phyloP scores from a whole-genome alignment of 2,329 filamentous ascomycete species.

The Botrytis squamosa region DNA sequence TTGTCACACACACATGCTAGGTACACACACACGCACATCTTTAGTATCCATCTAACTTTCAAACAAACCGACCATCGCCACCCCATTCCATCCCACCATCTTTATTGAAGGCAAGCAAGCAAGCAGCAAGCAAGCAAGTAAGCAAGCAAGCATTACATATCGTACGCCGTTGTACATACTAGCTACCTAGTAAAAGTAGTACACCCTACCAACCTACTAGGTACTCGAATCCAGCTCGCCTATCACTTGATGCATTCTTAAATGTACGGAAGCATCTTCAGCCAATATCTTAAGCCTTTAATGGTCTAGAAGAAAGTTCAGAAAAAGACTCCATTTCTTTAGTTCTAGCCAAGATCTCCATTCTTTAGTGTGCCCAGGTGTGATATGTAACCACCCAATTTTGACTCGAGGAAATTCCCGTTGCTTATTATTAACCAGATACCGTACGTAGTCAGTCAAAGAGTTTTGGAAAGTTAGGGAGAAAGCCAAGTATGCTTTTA shows the following conservation, averaged over 20 bases:
- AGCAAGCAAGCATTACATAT: neutral
- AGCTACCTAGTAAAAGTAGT: neutral
- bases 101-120: neutral
- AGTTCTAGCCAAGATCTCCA: neutral
- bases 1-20: neutral
- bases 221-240: neutral
- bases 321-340: neutral
- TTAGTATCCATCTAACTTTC: neutral
- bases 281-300: neutral
- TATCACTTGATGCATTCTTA: neutral
- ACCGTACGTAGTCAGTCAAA: neutral
- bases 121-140: neutral
- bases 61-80: neutral
- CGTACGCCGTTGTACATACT: neutral
- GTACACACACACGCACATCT: neutral
- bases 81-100: neutral
- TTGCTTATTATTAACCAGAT: neutral
- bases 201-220: neutral
- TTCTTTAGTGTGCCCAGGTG: neutral
- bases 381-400: neutral
- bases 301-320: constrained; percentile 4
- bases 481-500: neutral
- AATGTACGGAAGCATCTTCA: neutral
- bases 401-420: neutral
- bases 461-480: neutral